Percentiles rank a stretch among this genome's conserved stretches.
Evolutionary conservation across 139 green algal genomes (phyloP).

Genomic region (Micractinium conductrix): DNA sequence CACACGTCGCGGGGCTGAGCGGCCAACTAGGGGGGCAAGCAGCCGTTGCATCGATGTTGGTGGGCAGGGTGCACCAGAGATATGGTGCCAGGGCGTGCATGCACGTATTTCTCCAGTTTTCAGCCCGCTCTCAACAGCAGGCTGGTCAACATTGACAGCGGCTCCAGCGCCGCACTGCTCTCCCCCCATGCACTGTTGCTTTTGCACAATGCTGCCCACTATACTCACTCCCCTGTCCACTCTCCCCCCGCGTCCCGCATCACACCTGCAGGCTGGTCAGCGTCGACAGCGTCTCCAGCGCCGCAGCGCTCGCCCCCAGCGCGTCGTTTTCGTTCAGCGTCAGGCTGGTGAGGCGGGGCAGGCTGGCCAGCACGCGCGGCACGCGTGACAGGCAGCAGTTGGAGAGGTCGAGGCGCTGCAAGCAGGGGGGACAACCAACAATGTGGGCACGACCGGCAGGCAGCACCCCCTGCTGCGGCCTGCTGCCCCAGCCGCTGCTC

Average conservation of each 20-base stretch:
- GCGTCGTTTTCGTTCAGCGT: conserved; percentile 28
- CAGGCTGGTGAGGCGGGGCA: conserved; percentile 21
- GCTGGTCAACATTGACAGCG: no score
- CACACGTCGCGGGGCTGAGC: no score
- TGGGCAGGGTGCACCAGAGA: no score
- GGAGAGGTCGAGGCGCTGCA: conserved; percentile 26
- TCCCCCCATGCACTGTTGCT: no score
- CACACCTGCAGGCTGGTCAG: conserved; percentile 18
- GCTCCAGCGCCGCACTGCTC: no score
- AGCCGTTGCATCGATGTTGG: no score
- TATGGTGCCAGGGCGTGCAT: no score
- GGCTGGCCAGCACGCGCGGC: conserved; percentile 17
- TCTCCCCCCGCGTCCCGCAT: neutral
- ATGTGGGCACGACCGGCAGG: neutral
- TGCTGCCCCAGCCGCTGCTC: neutral
- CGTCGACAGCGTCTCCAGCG: conserved; percentile 1
- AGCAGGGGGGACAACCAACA: neutral
- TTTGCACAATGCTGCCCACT: no score
- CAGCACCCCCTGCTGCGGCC: neutral
- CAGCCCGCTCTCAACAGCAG: no score
- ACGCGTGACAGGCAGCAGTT: conserved; percentile 31
- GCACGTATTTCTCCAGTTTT: no score
- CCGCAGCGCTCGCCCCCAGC: neutral
- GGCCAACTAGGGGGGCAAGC: no score
- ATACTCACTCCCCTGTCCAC: neutral